Base-by-base conservation (phyloP, 805 yeast species). In the Myxozyma sirexii region DNA sequence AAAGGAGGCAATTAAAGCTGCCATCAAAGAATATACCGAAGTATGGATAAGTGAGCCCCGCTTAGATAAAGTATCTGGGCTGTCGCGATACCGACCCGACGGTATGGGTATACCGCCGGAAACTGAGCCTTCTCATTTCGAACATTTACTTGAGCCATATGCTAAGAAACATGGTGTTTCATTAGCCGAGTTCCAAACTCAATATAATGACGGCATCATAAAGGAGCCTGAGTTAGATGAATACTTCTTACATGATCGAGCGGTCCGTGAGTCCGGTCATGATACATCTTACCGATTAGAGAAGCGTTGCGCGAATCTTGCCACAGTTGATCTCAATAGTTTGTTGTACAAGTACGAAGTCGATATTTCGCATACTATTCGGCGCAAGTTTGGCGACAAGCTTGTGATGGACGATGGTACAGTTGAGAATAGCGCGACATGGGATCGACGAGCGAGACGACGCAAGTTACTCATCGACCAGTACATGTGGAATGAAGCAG, bases 21-120 rank as follows among this genome's bases (percentile, higher is more conserved):
- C 98, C 1, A 89, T 93, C 46, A 86, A 84, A 66, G 99, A 93
- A 72, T 93, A 94, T 69, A 72, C 82, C 50, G 80, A 81, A 0
- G 91, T 93, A 5, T 93, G 99, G 99, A 80, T 80, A 60, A 68
- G 83, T 3, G 68, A 71, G 35, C 97, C 97, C 27, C 80, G 99
- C 62, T 75, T 82, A 26, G 97, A 93, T 70, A 75, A 74, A 13
- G 76, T 67, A 12, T 84, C 97, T 0, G 96, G 96, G 0, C 77
- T 93, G 48, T 91, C 97, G 0, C 84, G 96, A 65, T 93, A 90
- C 72, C 90, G 88, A 68, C 97, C 98, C 0, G 87, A 83, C 55
- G 97, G 97, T 21, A 63, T 81, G 27, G 97, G 98, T n/a, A 84
- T 93, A 43, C 98, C 99, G 4, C 97, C 97, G 4, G 99, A 93